Base-by-base conservation (phyloP, 75 land plant genomes). In the Isoetes taiwanensis region DNA sequence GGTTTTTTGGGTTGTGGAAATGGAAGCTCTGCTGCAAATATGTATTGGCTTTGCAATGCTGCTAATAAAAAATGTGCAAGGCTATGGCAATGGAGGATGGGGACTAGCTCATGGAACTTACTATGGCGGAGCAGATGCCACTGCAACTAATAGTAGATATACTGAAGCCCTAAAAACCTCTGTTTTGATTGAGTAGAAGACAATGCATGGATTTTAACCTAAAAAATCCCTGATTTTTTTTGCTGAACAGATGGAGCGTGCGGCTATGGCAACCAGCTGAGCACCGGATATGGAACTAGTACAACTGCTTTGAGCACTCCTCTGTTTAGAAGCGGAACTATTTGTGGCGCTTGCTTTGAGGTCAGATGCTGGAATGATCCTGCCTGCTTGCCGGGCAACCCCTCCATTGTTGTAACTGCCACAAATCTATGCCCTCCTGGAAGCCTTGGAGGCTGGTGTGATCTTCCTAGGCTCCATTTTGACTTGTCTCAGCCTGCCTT, bases 331-430 rank as follows among this genome's bases (percentile, higher is more conserved):
- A 58, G 11, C 6, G 63, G 63, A 8, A 10, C 16, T 58, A 9
- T 31, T 4, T 81, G 85, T 63, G 88, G 85, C 25, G 78, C 76
- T 0, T 84, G 85, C 58, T 84, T 70, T 42, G 58, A 84, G 56
- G 34, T 84, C 9, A 34, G 72, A 26, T 81, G 82, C 46, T 78
- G 73, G 11, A 74, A 72, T 21, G 86, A 81, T 43, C 28, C 72
- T 26, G 30, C 62, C 11, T 76, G 73, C 61, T 83, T n/a, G n/a
- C n/a, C n/a, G n/a, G n/a, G n/a, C n/a, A n/a, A n/a, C n/a, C n/a
- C 50, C 4, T 8, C 50, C n/a, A 16, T 46, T 6, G 50, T 46
- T 19, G 50, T 46, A 5, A 46, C 50, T 46, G 50, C 50, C n/a
- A 46, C 50, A 8, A 46, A 46, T 19, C 50, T 46, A 8, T 46